Conservation (phyloP, 352 stramenopile species). For the Phytopythium litorale region DNA sequence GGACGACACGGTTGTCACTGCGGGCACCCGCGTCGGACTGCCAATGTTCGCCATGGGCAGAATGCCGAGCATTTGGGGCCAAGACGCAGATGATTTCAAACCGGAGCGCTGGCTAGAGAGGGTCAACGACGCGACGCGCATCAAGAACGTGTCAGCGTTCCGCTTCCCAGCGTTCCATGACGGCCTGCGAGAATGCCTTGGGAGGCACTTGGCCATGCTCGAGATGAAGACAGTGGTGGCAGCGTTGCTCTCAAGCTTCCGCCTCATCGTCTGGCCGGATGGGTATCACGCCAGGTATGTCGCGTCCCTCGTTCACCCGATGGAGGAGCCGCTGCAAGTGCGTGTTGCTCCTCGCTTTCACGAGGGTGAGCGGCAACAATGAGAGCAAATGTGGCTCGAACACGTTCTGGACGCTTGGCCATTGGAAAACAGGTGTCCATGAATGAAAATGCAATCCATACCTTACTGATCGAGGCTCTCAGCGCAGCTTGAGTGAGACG, state of each 20-base stretch:
- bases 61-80: constrained; percentile 33
- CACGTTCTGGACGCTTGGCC: background rate
- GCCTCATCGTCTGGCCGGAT: constrained; percentile 12
- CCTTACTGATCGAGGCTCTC: background rate
- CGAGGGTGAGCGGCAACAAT: background rate
- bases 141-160: constrained; percentile 21
- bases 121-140: background rate
- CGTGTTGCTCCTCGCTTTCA: background rate
- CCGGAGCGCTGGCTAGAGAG: constrained; percentile 52
- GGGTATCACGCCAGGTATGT: background rate
- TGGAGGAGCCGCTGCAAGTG: background rate
- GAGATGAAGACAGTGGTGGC: constrained; percentile 40
- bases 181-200: constrained; percentile 25
- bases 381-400: background rate
- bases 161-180: constrained; percentile 34
- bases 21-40: constrained; percentile 19
- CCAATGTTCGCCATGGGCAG: constrained; percentile 27
- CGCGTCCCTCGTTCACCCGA: constrained; percentile 1
- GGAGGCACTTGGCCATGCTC: constrained; percentile 41
- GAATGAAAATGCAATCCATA: background rate
- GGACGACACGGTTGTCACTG: constrained; percentile 26
- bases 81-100: constrained; percentile 52
- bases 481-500: background rate
- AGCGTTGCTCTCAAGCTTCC: constrained; percentile 31
- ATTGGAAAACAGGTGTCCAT: background rate